A percentile compares a stretch with the other conserved stretches of the same genome.
These are phyloP conservation scores for Lipomyces orientalis DNA, from an alignment of 805 yeast genomes.

Conservation along the genomic window DNA sequence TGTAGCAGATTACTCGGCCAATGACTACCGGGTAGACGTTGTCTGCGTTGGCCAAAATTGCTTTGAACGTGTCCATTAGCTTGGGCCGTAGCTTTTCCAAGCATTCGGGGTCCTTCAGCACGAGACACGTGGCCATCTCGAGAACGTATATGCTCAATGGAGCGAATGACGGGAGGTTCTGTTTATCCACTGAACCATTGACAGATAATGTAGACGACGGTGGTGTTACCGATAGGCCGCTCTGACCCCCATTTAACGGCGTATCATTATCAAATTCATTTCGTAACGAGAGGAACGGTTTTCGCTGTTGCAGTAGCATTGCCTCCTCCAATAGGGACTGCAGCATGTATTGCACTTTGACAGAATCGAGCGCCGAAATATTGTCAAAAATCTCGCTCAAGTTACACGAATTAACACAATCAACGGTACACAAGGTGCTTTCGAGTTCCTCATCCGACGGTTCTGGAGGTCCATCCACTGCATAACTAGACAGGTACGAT, in stretches of 20 bases:
- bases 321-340: conserved; percentile 31
- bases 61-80: conserved; percentile 21
- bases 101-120: conserved; percentile 26
- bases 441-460: conserved; percentile 95
- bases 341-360: conserved; percentile 19
- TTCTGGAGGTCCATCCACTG: conserved; percentile 79
- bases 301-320: conserved; percentile 22
- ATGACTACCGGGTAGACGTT: conserved; percentile 30
- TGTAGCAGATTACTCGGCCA: conserved; percentile 32
- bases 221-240: conserved; percentile 1
- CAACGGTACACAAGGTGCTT: conserved; percentile 78
- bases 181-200: conserved; percentile 6
- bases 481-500: conserved; percentile 83
- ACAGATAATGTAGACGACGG: background rate
- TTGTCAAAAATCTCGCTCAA: conserved; percentile 61
- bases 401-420: conserved; percentile 77
- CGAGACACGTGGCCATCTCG: conserved; percentile 38
- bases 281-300: conserved; percentile 19
- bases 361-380: conserved; percentile 48
- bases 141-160: conserved; percentile 34
- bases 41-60: conserved; percentile 31
- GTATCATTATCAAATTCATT: conserved; percentile 15
- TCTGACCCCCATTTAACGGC: background rate
- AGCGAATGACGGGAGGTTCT: conserved; percentile 20
- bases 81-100: conserved; percentile 13